These are phyloP conservation scores for Nymphaea thermarum DNA, from an alignment of 164 flowering plant species.

Conservation along the genomic window DNA sequence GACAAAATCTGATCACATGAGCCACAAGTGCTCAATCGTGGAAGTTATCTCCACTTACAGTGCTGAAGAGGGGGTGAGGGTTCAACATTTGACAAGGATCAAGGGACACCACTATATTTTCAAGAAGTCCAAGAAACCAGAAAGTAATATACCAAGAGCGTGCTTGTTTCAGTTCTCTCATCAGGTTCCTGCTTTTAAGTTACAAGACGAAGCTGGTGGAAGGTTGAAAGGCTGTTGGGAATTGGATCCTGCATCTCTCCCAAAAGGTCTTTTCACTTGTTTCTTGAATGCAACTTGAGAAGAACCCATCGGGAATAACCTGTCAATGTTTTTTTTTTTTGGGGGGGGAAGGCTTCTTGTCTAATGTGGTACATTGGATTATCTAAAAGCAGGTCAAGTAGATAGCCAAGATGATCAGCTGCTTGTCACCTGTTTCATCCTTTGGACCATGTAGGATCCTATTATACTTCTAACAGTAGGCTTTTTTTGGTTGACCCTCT, in stretches of 20 bases:
- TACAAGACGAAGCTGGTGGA: constrained; percentile 15
- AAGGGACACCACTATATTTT: constrained; percentile 18
- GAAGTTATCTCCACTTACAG: constrained; percentile 21
- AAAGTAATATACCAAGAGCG: constrained; percentile 10
- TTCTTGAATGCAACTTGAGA: too few species aligned
- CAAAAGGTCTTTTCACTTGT: constrained; percentile 1
- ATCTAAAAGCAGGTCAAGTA: too few species aligned
- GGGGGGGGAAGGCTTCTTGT: too few species aligned
- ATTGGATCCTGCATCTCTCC: constrained; percentile 33
- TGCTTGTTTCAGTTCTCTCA: constrained; percentile 37
- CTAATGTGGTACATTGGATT: too few species aligned
- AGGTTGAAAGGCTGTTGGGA: constrained; percentile 25
- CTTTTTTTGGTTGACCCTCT: too few species aligned
- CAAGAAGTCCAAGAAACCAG: constrained; percentile 15
- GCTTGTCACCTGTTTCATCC: too few species aligned
- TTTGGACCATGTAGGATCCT: too few species aligned
- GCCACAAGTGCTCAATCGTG: constrained; percentile 31
- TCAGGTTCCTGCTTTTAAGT: constrained; percentile 32
- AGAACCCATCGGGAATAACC: too few species aligned
- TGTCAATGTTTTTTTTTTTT: too few species aligned
- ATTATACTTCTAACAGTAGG: too few species aligned
- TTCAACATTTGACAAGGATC: constrained; percentile 14
- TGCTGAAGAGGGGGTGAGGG: constrained; percentile 8
- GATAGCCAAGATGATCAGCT: too few species aligned
- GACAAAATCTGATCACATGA: constrained; percentile 8